Evolutionary conservation across 2,329 filamentous ascomycete genomes (phyloP), one percentile per base, ranked within the genome.

Genomic region (Phialemonium atrogriseum): DNA sequence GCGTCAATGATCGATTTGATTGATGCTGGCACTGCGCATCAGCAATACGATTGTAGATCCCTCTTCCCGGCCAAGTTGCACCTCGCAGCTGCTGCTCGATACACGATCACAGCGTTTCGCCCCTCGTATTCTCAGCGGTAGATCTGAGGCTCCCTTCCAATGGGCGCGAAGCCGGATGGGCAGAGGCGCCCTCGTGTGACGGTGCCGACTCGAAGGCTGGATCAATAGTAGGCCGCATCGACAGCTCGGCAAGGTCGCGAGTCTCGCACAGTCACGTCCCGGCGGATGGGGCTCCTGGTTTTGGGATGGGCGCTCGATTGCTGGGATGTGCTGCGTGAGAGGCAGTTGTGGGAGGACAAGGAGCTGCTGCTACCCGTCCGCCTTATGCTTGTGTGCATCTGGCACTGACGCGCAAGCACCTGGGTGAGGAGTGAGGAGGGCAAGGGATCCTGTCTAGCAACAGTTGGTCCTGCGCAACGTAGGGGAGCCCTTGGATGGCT

Each of bases 101-200:
- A 47, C 47, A 48, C 48, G 45, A 41, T 41, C 36, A 43, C 44
- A 44, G 42, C 39, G 34, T 42, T 39, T 32, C 41, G n/a, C n/a
- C 40, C 40, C 49, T 57, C 55, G 55, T 56, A 58, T 56, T 51
- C 38, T 46, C 44, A 44, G 45, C 41, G 42, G 42, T 36, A 44
- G 38, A 40, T 38, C 30, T 32, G 38, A 28, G 22, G 27, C 22
- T n/a, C 18, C 27, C 21, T 42, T 47, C 49, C 52, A 55, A 57
- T 56, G 44, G 46, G 44, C 39, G 46, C 42, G 43, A 38, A 36
- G 40, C 41, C 48, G 45, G 48, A 41, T 45, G 47, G 24, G 40
- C 42, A 43, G 45, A 43, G 48, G 47, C 48, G 48, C 46, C 46
- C 43, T 45, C 49, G 54, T 59, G 47, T 42, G 40, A 58, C 51